Evolutionary conservation across 2,329 filamentous ascomycete species (phyloP).

Genomic region (Cordyceps farinosa): DNA sequence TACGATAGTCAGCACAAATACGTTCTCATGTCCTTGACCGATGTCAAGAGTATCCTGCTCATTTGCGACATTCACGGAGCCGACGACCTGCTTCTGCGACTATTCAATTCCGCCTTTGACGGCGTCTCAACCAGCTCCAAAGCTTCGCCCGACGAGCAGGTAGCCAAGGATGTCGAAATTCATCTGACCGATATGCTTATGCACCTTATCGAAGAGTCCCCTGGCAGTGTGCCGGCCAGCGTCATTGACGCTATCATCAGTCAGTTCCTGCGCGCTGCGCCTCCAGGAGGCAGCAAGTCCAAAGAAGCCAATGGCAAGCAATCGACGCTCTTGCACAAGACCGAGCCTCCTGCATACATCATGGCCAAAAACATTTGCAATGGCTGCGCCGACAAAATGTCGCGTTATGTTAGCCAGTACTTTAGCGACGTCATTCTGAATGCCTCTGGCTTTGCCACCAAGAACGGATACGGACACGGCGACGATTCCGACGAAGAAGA

Average conservation of each 20-base stretch:
- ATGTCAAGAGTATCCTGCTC: constrained; percentile 91
- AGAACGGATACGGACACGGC: constrained; percentile 56
- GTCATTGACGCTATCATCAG: constrained; percentile 92
- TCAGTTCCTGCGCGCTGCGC: constrained; percentile 87
- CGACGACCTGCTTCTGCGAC: constrained; percentile 71
- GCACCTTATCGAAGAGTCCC: constrained; percentile 81
- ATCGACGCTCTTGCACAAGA: constrained; percentile 77
- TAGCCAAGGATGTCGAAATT: constrained; percentile 90
- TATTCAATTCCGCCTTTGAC: constrained; percentile 91
- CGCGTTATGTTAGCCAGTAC: constrained; percentile 88
- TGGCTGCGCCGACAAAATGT: constrained; percentile 87
- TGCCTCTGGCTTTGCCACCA: constrained; percentile 60
- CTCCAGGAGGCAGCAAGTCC: constrained; percentile 59
- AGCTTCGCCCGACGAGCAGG: constrained; percentile 70
- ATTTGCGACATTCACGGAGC: constrained; percentile 82
- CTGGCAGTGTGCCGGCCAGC: constrained; percentile 66
- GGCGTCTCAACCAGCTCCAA: constrained; percentile 78
- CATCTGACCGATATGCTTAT: constrained; percentile 84
- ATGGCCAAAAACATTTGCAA: constrained; percentile 96
- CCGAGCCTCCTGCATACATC: constrained; percentile 87
- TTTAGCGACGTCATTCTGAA: constrained; percentile 97
- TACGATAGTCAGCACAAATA: constrained; percentile 94
- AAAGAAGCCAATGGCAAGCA: constrained; percentile 71
- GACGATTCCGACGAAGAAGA: constrained; percentile 65
- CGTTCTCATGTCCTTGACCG: constrained; percentile 80